These are phyloP conservation scores for Strigomonas culicis DNA, from an alignment of 208 protist species.

Conservation along the genomic window DNA sequence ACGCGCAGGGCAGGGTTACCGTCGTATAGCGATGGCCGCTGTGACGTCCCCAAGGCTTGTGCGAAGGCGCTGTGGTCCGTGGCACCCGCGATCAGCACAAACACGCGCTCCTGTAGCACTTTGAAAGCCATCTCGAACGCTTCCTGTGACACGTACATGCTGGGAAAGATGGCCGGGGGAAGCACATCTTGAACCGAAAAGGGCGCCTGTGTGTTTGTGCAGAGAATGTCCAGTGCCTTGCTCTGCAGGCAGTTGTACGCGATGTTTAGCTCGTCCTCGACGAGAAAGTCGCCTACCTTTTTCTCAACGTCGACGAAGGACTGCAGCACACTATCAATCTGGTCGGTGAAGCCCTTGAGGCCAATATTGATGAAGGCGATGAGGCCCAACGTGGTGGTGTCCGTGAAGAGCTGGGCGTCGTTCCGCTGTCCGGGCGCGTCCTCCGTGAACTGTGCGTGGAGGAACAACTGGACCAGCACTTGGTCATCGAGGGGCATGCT, in stretches of 20 bases:
- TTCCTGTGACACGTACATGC: too few relatives aligned
- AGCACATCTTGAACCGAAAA: background rate
- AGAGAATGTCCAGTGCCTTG: background rate
- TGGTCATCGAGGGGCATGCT: background rate
- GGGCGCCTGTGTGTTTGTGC: background rate
- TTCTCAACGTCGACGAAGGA: background rate
- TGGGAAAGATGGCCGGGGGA: too few relatives aligned
- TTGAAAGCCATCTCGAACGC: too few relatives aligned
- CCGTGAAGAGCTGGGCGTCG: background rate
- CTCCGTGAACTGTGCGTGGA: background rate
- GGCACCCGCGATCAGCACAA: too few relatives aligned
- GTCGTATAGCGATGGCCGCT: too few relatives aligned
- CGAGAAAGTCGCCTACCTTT: background rate
- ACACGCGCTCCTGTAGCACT: too few relatives aligned
- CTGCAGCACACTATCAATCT: background rate
- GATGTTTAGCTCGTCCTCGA: too few relatives aligned
- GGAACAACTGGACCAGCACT: constrained; percentile 1
- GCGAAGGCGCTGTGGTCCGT: too few relatives aligned
- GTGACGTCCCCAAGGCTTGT: too few relatives aligned
- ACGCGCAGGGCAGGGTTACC: too few relatives aligned
- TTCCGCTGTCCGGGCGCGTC: background rate
- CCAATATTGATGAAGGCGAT: background rate
- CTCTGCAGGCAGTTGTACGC: background rate
- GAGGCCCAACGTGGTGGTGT: background rate
- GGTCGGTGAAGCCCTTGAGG: background rate